phyloP scores from a whole-genome alignment of 495 filamentous ascomycete species.

The Letharia columbiana region DNA sequence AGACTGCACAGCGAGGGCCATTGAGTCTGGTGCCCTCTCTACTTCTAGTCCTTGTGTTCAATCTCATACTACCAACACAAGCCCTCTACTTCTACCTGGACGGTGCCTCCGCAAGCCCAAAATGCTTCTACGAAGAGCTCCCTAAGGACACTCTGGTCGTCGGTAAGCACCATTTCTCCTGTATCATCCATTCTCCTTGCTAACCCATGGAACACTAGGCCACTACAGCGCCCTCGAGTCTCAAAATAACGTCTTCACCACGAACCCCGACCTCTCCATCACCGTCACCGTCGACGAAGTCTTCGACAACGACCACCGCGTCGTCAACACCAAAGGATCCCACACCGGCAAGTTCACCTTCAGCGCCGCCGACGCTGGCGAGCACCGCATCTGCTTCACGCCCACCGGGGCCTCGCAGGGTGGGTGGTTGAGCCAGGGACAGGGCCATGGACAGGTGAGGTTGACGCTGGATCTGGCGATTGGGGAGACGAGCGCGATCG shows the following conservation, averaged over 20 bases:
- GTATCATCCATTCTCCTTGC: background rate
- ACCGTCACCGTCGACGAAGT: slow-evolving; percentile 90
- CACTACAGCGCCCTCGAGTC: slow-evolving; percentile 79
- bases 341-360: slow-evolving; percentile 86
- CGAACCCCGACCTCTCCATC: slow-evolving; percentile 67
- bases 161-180: slow-evolving; percentile 41
- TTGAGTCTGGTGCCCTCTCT: background rate
- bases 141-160: slow-evolving; percentile 96
- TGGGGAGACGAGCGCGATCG: slow-evolving; percentile 90
- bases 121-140: slow-evolving; percentile 97
- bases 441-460: slow-evolving; percentile 63
- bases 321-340: slow-evolving; percentile 75
- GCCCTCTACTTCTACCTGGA: slow-evolving; percentile 97
- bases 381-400: slow-evolving; percentile 91
- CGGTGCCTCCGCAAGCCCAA: slow-evolving; percentile 61
- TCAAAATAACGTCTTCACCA: slow-evolving; percentile 48
- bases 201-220: slow-evolving; percentile 37
- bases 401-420: slow-evolving; percentile 56
- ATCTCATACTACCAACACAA: slow-evolving; percentile 51
- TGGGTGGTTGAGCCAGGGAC: slow-evolving; percentile 60
- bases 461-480: slow-evolving; percentile 87
- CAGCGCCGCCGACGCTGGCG: slow-evolving; percentile 84
- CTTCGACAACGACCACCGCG: slow-evolving; percentile 97
- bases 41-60: slow-evolving; percentile 15
- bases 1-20: slow-evolving; percentile 5